Evolutionary conservation across 202 grass and related monocot genomes (phyloP).

Genomic region (Zoysia matrella): DNA sequence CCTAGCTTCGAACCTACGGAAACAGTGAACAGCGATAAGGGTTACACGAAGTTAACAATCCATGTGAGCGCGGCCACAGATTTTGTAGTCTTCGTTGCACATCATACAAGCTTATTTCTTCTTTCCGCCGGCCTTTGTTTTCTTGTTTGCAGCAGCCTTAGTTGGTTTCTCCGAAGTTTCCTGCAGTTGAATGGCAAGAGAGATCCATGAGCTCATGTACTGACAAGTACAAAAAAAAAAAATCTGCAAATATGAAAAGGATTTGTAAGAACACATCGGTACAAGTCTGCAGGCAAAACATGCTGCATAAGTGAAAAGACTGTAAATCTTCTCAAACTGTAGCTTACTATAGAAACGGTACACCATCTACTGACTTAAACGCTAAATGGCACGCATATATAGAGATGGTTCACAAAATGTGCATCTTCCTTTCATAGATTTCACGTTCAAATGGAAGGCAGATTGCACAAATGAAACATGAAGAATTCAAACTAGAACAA

Average conservation of each 20-base stretch:
- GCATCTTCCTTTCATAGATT: background rate
- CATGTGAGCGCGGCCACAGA: background rate
- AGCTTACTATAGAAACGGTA: background rate
- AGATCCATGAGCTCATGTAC: slow-evolving; percentile 3
- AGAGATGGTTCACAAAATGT: background rate
- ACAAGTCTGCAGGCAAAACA: background rate
- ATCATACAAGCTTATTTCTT: slow-evolving; percentile 55
- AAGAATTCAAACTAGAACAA: background rate
- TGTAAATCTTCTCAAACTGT: background rate
- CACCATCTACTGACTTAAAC: background rate
- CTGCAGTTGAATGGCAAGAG: slow-evolving; percentile 31
- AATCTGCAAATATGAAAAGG: no score
- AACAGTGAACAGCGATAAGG: background rate
- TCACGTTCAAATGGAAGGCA: background rate
- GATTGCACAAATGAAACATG: background rate
- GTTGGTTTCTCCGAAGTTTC: slow-evolving; percentile 59
- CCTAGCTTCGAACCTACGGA: background rate
- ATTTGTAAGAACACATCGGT: background rate
- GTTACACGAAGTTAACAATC: slow-evolving; percentile 28
- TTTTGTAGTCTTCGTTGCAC: background rate
- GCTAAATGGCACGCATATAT: background rate
- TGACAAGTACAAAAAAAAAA: slow-evolving; percentile 4
- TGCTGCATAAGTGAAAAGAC: background rate
- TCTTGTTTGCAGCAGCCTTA: slow-evolving; percentile 56
- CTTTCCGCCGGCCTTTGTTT: slow-evolving; percentile 63